Conservation (phyloP, 106 monocot species). For the Narthecium ossifragum region DNA sequence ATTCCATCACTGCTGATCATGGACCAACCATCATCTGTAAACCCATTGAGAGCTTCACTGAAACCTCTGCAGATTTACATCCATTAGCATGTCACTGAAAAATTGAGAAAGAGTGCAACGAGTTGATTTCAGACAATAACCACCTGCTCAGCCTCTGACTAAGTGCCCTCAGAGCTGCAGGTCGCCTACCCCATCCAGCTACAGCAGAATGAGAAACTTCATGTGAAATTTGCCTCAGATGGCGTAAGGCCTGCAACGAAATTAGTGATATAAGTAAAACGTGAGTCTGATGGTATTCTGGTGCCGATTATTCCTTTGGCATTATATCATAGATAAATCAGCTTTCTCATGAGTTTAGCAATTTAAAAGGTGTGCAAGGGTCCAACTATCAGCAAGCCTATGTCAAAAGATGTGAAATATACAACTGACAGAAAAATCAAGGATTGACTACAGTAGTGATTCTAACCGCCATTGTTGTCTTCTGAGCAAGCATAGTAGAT, state of each 20-base stretch:
- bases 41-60: constrained; percentile 66
- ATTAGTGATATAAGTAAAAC: too few relatives aligned
- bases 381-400: too few relatives aligned
- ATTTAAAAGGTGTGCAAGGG: too few relatives aligned
- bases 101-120: not conserved
- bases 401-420: too few relatives aligned
- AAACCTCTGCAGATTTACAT: constrained; percentile 41
- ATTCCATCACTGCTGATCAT: constrained; percentile 36
- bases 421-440: too few relatives aligned
- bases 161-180: constrained; percentile 55
- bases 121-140: not conserved
- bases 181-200: constrained; percentile 46
- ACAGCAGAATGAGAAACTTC: constrained; percentile 37
- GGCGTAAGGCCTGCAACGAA: constrained; percentile 61
- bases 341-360: too few relatives aligned
- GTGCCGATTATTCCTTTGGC: too few relatives aligned
- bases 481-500: constrained; percentile 63
- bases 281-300: too few relatives aligned
- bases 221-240: constrained; percentile 56
- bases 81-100: not conserved
- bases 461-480: constrained; percentile 53
- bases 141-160: constrained; percentile 60
- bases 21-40: constrained; percentile 68
- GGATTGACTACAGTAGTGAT: constrained; percentile 4
- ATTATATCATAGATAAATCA: too few relatives aligned